phyloP scores from a whole-genome alignment of 1,284 basidiomycete genomes.

The Puccinia novopanici region DNA sequence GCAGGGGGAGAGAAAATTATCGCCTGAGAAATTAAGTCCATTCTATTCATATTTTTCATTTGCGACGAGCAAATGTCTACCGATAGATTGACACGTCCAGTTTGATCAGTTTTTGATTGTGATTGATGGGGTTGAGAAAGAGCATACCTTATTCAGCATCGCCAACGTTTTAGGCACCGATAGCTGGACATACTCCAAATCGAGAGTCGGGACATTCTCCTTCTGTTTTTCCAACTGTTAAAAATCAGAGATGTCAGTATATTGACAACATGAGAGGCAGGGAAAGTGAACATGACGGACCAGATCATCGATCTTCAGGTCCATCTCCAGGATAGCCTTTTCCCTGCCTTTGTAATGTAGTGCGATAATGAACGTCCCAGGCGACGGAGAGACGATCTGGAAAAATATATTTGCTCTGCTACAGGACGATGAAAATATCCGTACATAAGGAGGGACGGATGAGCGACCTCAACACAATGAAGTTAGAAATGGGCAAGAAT shows the following conservation, averaged over 20 bases:
- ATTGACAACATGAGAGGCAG: neutral
- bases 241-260: slow-evolving; percentile 48
- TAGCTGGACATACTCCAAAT: slow-evolving; percentile 95
- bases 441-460: neutral
- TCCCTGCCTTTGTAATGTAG: slow-evolving; percentile 98
- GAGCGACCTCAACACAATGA: neutral
- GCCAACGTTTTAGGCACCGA: slow-evolving; percentile 92
- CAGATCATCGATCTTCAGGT: slow-evolving; percentile 97
- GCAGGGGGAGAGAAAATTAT: neutral
- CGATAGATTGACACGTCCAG: neutral
- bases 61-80: slow-evolving; percentile 14
- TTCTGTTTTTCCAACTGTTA: slow-evolving; percentile 72
- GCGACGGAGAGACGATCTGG: slow-evolving; percentile 94
- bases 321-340: slow-evolving; percentile 99
- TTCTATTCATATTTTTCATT: neutral
- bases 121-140: neutral
- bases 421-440: slow-evolving; percentile 38
- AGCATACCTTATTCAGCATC: slow-evolving; percentile 64
- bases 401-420: slow-evolving; percentile 97
- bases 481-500: neutral
- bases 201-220: slow-evolving; percentile 91
- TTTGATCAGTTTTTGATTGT: neutral
- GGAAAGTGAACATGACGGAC: slow-evolving; percentile 77
- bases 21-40: neutral
- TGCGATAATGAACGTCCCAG: slow-evolving; percentile 97